Percentiles rank a stretch among this genome's conserved stretches.
phyloP scores from a whole-genome alignment of 768 basidiomycete genomes.

The Xerocomus spinulosus region DNA sequence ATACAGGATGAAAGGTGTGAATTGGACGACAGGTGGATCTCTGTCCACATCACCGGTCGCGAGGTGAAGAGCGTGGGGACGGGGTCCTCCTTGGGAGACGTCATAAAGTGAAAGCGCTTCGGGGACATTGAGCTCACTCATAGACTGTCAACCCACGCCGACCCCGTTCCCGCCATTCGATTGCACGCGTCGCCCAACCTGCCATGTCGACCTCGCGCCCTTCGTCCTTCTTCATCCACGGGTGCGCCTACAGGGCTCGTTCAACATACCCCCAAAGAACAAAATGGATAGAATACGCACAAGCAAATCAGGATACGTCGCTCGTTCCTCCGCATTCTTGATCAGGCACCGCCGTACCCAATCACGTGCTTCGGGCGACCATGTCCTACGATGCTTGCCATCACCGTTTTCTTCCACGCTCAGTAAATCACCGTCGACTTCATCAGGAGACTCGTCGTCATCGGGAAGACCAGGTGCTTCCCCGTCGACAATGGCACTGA shows the following conservation, averaged over 20 bases:
- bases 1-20: too few species aligned
- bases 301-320: constrained; percentile 80
- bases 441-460: constrained; percentile 31
- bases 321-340: constrained; percentile 74
- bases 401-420: constrained; percentile 15
- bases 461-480: constrained; percentile 85
- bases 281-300: constrained; percentile 35
- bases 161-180: constrained; percentile 33
- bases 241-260: constrained; percentile 51
- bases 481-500: constrained; percentile 94
- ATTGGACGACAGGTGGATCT: too few species aligned
- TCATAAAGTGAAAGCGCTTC: constrained; percentile 5
- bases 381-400: constrained; percentile 17
- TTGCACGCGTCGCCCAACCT: constrained; percentile 67
- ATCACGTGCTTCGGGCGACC: constrained; percentile 56
- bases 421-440: constrained; percentile 7
- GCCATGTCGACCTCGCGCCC: constrained; percentile 75
- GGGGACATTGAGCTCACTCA: constrained; percentile 19
- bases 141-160: constrained; percentile 15
- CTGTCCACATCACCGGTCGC: constrained; percentile 16
- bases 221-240: constrained; percentile 64
- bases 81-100: constrained; percentile 16
- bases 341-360: constrained; percentile 79
- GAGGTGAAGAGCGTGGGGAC: constrained; percentile 21
- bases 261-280: constrained; percentile 1